Evolutionary conservation across 1,284 basidiomycete species (phyloP).

Genomic region (Fomitopsis betulina): DNA sequence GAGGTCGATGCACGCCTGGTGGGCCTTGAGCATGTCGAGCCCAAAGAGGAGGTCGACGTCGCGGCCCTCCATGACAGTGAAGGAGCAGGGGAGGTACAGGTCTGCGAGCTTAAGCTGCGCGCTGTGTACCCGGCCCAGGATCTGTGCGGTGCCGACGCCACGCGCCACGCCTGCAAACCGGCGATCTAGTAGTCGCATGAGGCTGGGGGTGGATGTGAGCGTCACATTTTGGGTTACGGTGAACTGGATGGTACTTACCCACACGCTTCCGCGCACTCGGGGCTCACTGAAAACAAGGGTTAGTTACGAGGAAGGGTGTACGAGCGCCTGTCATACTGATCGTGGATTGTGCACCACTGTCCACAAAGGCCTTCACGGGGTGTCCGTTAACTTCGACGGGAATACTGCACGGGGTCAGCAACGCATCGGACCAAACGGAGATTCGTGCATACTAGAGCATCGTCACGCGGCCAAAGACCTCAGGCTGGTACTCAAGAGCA

Average conservation of each 20-base stretch:
- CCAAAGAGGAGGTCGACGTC: slow-evolving; percentile 94
- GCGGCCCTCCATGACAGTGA: slow-evolving; percentile 95
- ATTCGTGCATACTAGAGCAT: slow-evolving; percentile 84
- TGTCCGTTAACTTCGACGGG: slow-evolving; percentile 89
- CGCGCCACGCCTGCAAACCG: slow-evolving; percentile 88
- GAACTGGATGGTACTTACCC: slow-evolving; percentile 48
- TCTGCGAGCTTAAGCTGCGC: slow-evolving; percentile 88
- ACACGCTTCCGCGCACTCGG: slow-evolving; percentile 90
- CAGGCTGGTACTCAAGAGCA: slow-evolving; percentile 89
- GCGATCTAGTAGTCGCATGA: slow-evolving; percentile 91
- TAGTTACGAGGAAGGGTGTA: neutral
- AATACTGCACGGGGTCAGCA: slow-evolving; percentile 41
- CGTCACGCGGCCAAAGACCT: slow-evolving; percentile 89
- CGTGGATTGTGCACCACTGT: slow-evolving; percentile 94
- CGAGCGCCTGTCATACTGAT: slow-evolving; percentile 66
- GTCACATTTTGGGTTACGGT: neutral
- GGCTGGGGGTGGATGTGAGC: slow-evolving; percentile 18
- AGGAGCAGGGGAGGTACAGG: slow-evolving; percentile 84
- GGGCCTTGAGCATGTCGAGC: slow-evolving; percentile 97
- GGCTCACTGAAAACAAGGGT: slow-evolving; percentile 65
- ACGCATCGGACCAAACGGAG: slow-evolving; percentile 3
- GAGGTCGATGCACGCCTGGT: slow-evolving; percentile 94
- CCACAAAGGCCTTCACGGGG: slow-evolving; percentile 94
- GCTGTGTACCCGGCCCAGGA: slow-evolving; percentile 91
- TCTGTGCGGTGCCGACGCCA: slow-evolving; percentile 95